Base-by-base conservation (phyloP, 2,329 filamentous ascomycete genomes). In the Sporothrix pallida region DNA sequence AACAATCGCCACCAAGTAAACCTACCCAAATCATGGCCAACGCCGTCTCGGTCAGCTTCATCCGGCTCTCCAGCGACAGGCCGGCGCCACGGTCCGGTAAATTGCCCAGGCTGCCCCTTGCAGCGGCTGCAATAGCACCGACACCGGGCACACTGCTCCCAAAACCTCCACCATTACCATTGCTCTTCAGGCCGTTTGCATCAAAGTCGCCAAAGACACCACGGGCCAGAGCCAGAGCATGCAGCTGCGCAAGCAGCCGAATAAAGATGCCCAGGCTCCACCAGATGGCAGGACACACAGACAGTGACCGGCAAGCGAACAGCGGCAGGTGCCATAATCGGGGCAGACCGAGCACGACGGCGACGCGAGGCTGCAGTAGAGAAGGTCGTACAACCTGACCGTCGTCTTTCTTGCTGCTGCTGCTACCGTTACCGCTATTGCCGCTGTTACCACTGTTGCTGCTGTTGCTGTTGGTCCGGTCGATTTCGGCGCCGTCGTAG, bases 341-440 rank as follows among this genome's bases (percentile, higher is more conserved):
- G 72, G 91, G 90, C 17, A 96, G 89, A 70, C 93, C 92, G 65
- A 95, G 87, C 46, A 93, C 88, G 78, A 94, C 92, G 76, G 93
- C 93, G 73, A 95, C 89, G 73, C 92, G 92, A 13, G 93, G 93
- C 79, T 94, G 92, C 60, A 94, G 85, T 71, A 91, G 83, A 17
- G 87, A 79, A 9, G 81, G 80, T 13, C 77, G 77, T 7, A 78
- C 78, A 2, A 77, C 71, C 7, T 73, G 67, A 12, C 31, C 50
- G 71, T 73, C 70, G 69, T 74, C 74, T 37, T 37, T 37, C 31
- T 37, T 37, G 31, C 31, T 37, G 31, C 31, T 37, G 31, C 31
- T 37, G 15, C 37, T 44, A 26, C 37, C 63, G 60, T 48, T 15
- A 7, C 37, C 17, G 17, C 23, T 42, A 46, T 46, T 44, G 17